Evolutionary conservation across 2,329 filamentous ascomycete genomes (phyloP), one percentile per base, ranked within the genome.

Genomic region (Botrytis aclada): DNA sequence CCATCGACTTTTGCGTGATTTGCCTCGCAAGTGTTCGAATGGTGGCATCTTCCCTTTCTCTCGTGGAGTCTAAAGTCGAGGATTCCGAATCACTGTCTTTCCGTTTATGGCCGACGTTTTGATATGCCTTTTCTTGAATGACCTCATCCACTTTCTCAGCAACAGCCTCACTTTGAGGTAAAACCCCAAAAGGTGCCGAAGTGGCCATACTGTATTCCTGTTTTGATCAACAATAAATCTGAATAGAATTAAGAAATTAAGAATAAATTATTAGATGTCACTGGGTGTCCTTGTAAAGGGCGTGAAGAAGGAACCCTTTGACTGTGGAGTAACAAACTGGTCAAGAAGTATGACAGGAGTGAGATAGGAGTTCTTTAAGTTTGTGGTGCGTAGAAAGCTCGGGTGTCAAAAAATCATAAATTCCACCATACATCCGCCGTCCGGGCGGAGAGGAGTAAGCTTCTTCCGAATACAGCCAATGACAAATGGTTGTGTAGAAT

Each of bases 161-260:
- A 47, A 71, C 58, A 7, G 29, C 73, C 47, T 71, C 69, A 20
- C 65, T 75, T 66, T 73, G 69, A 37, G 73, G 60, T 43, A 73
- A 34, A 41, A 34, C 74, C 63, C 70, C 75, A 61, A 70, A 74
- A 22, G 73, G 74, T 43, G 69, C 61, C 14, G 71, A 47, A 47
- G 73, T 73, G 54, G 75, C 74, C 75, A 76, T 76, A n/a, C 32
- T 60, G 29, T 51, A 37, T 29, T 25, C 3, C n/a, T 54, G 25
- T 16, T 45, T 63, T 29, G 56, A 45, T 29, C 9, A 37, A 47
- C n/a, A 14, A 10, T 29, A 47, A 29, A 45, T 45, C 10, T 34
- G 12, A 63, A 63, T 45, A 18, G 22, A n/a, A 61, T 61, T 32
- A 64, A 37, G 37, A 32, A 62, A 29, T 47, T 25, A 47, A 47